phyloP scores from a whole-genome alignment of 225 moss, liverwort and hornwort genomes.

The Polytrichum commune region DNA sequence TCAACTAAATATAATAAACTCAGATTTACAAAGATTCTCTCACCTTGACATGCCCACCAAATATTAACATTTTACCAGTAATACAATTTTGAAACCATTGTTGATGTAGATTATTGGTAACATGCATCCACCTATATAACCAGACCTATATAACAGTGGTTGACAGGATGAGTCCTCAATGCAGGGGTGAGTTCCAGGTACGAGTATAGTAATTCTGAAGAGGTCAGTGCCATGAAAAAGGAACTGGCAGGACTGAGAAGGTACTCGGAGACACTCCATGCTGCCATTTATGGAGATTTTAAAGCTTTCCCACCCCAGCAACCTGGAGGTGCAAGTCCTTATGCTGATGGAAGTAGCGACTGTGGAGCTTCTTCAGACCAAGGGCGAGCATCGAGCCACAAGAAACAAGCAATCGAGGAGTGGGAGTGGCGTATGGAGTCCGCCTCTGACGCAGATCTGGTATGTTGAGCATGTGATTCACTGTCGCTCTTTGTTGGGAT shows the following conservation, averaged over 20 bases:
- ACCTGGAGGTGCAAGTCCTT: constrained; percentile 11
- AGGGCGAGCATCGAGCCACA: constrained; percentile 8
- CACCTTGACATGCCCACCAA: too few species aligned
- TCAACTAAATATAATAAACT: too few species aligned
- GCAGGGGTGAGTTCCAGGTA: not conserved
- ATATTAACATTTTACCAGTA: too few species aligned
- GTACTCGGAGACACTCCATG: constrained; percentile 14
- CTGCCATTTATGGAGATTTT: constrained; percentile 11
- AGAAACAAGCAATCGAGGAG: constrained; percentile 22
- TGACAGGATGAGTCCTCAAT: not conserved
- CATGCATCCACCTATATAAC: too few species aligned
- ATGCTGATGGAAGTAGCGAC: constrained; percentile 2
- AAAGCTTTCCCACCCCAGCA: constrained; percentile 4
- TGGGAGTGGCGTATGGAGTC: constrained; percentile 32
- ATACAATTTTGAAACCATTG: too few species aligned
- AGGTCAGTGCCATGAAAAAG: constrained; percentile 2
- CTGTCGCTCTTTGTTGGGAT: too few species aligned
- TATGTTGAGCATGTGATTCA: constrained; percentile 2
- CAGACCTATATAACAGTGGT: too few species aligned
- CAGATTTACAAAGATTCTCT: too few species aligned
- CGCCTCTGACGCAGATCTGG: constrained; percentile 32
- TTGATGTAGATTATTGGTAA: too few species aligned
- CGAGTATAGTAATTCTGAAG: not conserved
- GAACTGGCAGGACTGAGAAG: constrained; percentile 7
- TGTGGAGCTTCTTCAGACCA: constrained; percentile 6